Evolutionary conservation across 495 filamentous ascomycete genomes (phyloP).

Genomic region (Terfezia claveryi): DNA sequence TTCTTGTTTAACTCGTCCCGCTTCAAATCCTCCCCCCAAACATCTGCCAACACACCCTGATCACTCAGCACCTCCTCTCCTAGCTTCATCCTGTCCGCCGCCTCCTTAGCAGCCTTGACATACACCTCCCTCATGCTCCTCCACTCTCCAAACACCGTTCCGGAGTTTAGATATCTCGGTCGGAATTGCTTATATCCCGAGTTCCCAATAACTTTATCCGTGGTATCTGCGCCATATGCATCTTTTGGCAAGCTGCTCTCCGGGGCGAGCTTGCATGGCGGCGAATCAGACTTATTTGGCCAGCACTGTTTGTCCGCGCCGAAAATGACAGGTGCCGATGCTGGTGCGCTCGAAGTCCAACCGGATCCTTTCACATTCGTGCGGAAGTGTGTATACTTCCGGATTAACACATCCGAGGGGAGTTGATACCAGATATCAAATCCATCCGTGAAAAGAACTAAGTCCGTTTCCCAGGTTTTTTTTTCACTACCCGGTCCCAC

Average conservation of each 20-base stretch:
- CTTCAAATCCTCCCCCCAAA: background rate
- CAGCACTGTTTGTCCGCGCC: conserved; percentile 10
- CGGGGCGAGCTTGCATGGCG: background rate
- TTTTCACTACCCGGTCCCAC: background rate
- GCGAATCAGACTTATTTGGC: conserved; percentile 1
- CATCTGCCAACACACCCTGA: background rate
- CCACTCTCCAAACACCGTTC: background rate
- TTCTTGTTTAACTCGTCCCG: background rate
- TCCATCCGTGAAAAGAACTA: conserved; percentile 12
- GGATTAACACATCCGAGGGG: conserved; percentile 13
- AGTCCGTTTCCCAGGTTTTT: background rate
- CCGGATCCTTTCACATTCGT: conserved; percentile 2
- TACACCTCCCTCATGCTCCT: background rate
- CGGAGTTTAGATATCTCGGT: background rate
- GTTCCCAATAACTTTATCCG: background rate
- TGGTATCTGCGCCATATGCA: background rate
- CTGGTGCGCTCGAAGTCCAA: background rate
- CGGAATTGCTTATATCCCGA: background rate
- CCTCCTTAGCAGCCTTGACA: background rate
- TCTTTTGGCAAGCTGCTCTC: background rate
- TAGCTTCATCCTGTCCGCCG: background rate
- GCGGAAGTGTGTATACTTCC: conserved; percentile 2
- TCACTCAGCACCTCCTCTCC: background rate
- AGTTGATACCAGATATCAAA: conserved; percentile 19
- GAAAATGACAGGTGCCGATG: conserved; percentile 3